These are phyloP conservation scores for Scheffersomyces titani DNA, from an alignment of 1,139 yeast species.

Conservation along the genomic window DNA sequence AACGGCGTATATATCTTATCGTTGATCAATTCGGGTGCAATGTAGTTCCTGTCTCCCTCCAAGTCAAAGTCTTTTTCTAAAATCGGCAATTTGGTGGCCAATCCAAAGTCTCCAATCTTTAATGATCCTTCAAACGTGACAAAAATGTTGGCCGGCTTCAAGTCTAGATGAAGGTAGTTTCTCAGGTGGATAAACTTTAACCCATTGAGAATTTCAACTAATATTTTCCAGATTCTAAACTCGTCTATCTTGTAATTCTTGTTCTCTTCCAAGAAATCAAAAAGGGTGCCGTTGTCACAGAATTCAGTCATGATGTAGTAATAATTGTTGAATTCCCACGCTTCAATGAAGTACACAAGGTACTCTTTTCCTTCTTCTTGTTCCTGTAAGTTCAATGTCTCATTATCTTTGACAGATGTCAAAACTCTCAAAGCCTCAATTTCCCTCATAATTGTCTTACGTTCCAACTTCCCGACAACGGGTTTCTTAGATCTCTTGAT, in stretches of 20 bases:
- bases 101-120: slow-evolving; percentile 81
- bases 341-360: slow-evolving; percentile 75
- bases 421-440: slow-evolving; percentile 46
- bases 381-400: slow-evolving; percentile 40
- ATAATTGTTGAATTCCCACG: slow-evolving; percentile 78
- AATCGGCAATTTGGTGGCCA: slow-evolving; percentile 56
- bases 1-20: slow-evolving; percentile 83
- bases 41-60: slow-evolving; percentile 96
- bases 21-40: slow-evolving; percentile 93
- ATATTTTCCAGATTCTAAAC: slow-evolving; percentile 96
- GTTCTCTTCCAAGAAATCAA: slow-evolving; percentile 74
- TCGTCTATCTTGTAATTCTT: slow-evolving; percentile 82
- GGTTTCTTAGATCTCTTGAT: slow-evolving; percentile 77
- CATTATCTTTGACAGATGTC: slow-evolving; percentile 43
- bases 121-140: slow-evolving; percentile 92
- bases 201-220: slow-evolving; percentile 80
- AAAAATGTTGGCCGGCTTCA: slow-evolving; percentile 93
- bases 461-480: slow-evolving; percentile 41
- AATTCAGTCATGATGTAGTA: slow-evolving; percentile 92
- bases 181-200: slow-evolving; percentile 76
- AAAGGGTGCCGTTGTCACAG: slow-evolving; percentile 93
- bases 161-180: slow-evolving; percentile 78
- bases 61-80: slow-evolving; percentile 70
- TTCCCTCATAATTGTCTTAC: slow-evolving; percentile 39
- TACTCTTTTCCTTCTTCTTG: slow-evolving; percentile 78